Percentiles rank a stretch among this genome's conserved stretches.
These are phyloP conservation scores for Sordariomycetes sp. DNA, from an alignment of 2,329 filamentous ascomycete species.

Conservation along the genomic window DNA sequence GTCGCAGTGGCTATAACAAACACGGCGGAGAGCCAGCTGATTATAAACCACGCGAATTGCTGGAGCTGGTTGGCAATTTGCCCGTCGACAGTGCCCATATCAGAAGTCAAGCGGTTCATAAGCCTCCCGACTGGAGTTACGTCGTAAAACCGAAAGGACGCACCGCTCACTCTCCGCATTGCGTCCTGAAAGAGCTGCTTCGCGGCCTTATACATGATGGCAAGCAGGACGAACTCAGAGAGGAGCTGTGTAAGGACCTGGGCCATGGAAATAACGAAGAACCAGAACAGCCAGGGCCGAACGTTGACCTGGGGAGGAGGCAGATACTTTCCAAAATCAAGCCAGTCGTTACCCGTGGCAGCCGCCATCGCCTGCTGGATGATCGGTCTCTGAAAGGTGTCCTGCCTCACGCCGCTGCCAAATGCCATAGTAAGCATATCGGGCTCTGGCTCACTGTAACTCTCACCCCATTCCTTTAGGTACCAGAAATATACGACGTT, in stretches of 20 bases:
- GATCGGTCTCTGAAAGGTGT: neutral
- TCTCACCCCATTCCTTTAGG: constrained; percentile 78
- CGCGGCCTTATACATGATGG: constrained; percentile 72
- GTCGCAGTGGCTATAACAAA: constrained; percentile 72
- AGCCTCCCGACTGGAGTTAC: constrained; percentile 78
- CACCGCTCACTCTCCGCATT: constrained; percentile 62
- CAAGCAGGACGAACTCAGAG: constrained; percentile 56
- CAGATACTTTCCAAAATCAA: constrained; percentile 4
- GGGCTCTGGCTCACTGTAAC: constrained; percentile 33
- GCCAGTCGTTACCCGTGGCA: neutral
- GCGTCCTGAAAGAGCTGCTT: constrained; percentile 64
- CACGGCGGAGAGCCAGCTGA: constrained; percentile 64
- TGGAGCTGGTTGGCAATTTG: constrained; percentile 70
- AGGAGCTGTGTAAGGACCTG: constrained; percentile 50
- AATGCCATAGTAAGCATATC: neutral
- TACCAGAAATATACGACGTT: constrained; percentile 67
- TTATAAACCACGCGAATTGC: constrained; percentile 55
- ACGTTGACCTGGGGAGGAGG: constrained; percentile 50
- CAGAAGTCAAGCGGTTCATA: constrained; percentile 86
- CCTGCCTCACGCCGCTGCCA: neutral
- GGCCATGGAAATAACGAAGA: constrained; percentile 52
- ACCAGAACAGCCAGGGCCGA: constrained; percentile 62
- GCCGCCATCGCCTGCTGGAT: neutral
- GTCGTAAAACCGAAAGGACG: constrained; percentile 86
- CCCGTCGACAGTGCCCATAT: constrained; percentile 83